Base-by-base conservation (phyloP, 108 stramenopile genomes). In the Cyclotella atomus region DNA sequence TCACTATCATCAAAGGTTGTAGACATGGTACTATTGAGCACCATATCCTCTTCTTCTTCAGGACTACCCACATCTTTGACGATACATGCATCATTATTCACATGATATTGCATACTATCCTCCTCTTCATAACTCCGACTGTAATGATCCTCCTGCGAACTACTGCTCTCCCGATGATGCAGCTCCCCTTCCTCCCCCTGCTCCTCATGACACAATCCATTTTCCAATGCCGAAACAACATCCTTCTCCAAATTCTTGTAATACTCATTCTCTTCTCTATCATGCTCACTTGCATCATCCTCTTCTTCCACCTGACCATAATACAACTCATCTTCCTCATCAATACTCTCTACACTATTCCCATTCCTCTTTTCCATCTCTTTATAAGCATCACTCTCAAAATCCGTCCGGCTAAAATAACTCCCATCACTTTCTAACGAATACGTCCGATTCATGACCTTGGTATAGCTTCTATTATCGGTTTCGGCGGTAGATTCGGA, bases 401-500 rank as follows among this genome's bases (percentile, higher is more conserved):
- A 45, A 45, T 65, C 44, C 32, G 41, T 45, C 19, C 33, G 20
- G 49, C 19, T 59, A 15, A 32, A 14, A 9, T 9, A 41, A 59
- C 56, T 54, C 28, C 21, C 50, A 36, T 53, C 50, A 28, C 67
- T 68, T 17, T 25, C 49, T 5, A 53, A 17, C n/a, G n/a, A n/a
- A n/a, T n/a, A n/a, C n/a, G 54, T 53, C 54, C 20, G 21, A 53
- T 35, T 45, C 27, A 14, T 32, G 5, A 68, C 21, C 3, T 20
- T 3, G 16, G 32, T 8, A 12, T 19, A 6, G n/a, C 28, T 54
- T 36, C 65, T 16, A 54, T 68, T 68, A 38, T 68, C 50, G 1
- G 36, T 68, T 35, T 68, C 67, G 0, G 49, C 28, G 33, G 67
- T 68, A 34, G 49, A 52, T 24, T 44, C 67, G 5, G 67, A 68